phyloP scores from a whole-genome alignment of 345 rosid species.

The Clausena lansium region DNA sequence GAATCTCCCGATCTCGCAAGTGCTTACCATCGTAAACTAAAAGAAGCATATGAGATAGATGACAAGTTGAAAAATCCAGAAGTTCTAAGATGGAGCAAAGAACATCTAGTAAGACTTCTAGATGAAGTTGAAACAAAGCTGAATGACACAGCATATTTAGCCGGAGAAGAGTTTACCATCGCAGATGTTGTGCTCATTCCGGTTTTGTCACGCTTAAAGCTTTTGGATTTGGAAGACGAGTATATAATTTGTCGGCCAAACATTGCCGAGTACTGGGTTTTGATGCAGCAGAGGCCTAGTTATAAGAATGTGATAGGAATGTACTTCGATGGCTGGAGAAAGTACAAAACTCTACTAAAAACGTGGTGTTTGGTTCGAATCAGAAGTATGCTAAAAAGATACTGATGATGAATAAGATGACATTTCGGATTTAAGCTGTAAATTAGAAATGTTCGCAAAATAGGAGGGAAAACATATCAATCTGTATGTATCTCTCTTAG shows the following conservation, averaged over 20 bases:
- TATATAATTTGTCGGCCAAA: constrained; percentile 63
- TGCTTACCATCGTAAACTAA: constrained; percentile 77
- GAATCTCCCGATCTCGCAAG: constrained; percentile 84
- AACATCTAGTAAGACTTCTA: constrained; percentile 56
- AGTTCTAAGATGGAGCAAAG: constrained; percentile 48
- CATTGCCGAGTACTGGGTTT: constrained; percentile 62
- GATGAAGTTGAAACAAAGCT: constrained; percentile 69
- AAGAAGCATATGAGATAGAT: constrained; percentile 65
- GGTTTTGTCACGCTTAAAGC: constrained; percentile 57
- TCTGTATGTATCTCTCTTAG: background rate
- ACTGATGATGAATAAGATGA: constrained; percentile 24
- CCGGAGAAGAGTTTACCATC: constrained; percentile 78
- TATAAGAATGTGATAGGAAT: constrained; percentile 71
- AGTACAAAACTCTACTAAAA: constrained; percentile 55
- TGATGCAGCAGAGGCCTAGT: constrained; percentile 69
- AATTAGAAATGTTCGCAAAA: background rate
- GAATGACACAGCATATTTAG: constrained; percentile 46
- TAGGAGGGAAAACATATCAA: background rate
- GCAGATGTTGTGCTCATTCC: constrained; percentile 83
- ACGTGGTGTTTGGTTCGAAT: constrained; percentile 69
- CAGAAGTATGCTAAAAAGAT: constrained; percentile 58
- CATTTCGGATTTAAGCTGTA: background rate
- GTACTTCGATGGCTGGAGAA: constrained; percentile 82
- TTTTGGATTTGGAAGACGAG: constrained; percentile 68
- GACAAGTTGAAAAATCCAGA: constrained; percentile 61